A percentile compares a stretch with the other conserved stretches of the same genome.
phyloP scores from a whole-genome alignment of 306 rosid species.

The Prunus dulcis region DNA sequence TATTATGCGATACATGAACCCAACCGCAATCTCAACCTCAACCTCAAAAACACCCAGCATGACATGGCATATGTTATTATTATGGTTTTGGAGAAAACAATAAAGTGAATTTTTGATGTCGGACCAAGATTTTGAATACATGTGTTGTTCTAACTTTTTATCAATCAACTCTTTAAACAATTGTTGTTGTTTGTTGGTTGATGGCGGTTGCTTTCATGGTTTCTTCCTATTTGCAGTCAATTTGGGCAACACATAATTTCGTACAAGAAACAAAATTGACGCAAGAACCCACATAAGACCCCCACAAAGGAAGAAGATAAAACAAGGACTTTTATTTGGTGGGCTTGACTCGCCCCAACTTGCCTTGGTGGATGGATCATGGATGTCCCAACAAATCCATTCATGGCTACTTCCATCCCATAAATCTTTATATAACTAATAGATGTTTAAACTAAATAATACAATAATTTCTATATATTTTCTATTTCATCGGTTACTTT shows the following conservation, averaged over 20 bases:
- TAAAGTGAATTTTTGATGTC: constrained; percentile 3
- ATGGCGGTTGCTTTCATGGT: constrained; percentile 3
- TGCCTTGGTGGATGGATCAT: not conserved
- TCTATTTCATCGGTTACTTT: too few relatives aligned
- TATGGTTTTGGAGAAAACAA: not conserved
- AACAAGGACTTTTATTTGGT: not conserved
- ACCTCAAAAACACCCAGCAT: not conserved
- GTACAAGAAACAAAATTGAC: not conserved
- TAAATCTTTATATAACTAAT: too few relatives aligned
- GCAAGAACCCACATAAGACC: not conserved
- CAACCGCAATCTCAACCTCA: not conserved
- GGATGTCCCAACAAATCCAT: not conserved
- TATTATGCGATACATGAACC: not conserved
- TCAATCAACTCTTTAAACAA: not conserved
- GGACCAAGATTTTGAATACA: constrained; percentile 3
- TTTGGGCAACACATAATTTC: constrained; percentile 32
- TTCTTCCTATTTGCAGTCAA: constrained; percentile 31
- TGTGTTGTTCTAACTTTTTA: not conserved
- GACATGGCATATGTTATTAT: not conserved
- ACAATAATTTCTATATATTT: too few relatives aligned
- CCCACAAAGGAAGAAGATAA: not conserved
- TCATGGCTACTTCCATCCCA: not conserved
- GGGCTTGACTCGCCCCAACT: constrained; percentile 1
- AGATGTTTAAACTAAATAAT: too few relatives aligned
- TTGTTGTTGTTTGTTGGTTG: not conserved